phyloP scores from a whole-genome alignment of 768 basidiomycete genomes.

The Russula olivacea region DNA sequence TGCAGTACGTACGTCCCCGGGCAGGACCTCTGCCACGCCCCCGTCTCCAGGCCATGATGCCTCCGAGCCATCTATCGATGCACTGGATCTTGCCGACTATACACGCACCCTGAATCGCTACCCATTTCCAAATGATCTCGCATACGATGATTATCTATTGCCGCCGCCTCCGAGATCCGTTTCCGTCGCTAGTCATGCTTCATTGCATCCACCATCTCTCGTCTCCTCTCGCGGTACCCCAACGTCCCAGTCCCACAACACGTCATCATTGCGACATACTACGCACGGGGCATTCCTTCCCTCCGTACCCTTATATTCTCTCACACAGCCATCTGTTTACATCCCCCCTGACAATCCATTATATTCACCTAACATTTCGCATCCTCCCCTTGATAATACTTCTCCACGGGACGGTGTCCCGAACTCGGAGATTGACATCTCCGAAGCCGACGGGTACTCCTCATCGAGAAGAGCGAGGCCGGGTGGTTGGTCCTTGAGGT shows the following conservation, averaged over 20 bases:
- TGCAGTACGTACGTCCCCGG: constrained; percentile 25
- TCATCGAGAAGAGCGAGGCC: constrained; percentile 74
- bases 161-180: constrained; percentile 24
- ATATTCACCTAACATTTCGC: constrained; percentile 1
- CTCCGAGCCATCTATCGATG: constrained; percentile 63
- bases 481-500: constrained; percentile 74
- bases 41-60: constrained; percentile 36
- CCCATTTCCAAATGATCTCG: constrained; percentile 23
- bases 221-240: constrained; percentile 25
- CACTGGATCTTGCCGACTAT: constrained; percentile 70
- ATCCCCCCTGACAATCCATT: background rate
- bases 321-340: constrained; percentile 1
- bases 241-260: constrained; percentile 33
- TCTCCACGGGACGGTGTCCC: constrained; percentile 23
- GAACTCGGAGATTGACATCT: constrained; percentile 50
- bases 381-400: constrained; percentile 8
- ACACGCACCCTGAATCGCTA: constrained; percentile 34
- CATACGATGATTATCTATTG: constrained; percentile 32
- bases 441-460: constrained; percentile 82
- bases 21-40: constrained; percentile 24
- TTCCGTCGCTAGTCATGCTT: constrained; percentile 24
- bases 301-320: constrained; percentile 33
- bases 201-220: constrained; percentile 34
- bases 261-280: constrained; percentile 22
- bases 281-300: constrained; percentile 44